Evolutionary conservation across 352 stramenopile species (phyloP).

Genomic region (Saprolegnia parasitica): DNA sequence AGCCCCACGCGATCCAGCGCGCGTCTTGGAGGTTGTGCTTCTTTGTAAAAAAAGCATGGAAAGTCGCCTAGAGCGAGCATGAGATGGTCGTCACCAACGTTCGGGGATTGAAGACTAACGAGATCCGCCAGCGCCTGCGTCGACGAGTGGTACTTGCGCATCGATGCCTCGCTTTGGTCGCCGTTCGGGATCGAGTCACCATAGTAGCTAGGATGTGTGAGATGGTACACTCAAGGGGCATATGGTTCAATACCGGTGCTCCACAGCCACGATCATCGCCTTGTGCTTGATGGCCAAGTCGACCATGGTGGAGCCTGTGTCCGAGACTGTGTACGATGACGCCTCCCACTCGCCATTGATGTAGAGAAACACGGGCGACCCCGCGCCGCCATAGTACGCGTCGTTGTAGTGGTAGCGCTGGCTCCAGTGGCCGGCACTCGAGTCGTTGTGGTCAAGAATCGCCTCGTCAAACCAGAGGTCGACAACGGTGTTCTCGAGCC

Average conservation of each 20-base stretch:
- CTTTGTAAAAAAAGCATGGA: constrained; percentile 45
- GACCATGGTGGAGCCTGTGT: constrained; percentile 91
- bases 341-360: constrained; percentile 93
- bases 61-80: constrained; percentile 31
- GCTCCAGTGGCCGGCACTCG: constrained; percentile 26
- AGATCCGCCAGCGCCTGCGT: constrained; percentile 91
- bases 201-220: constrained; percentile 63
- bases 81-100: too few species aligned
- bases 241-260: constrained; percentile 65
- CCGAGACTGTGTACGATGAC: constrained; percentile 87
- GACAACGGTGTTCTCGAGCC: neutral
- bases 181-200: constrained; percentile 81
- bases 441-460: neutral
- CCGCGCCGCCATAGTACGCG: constrained; percentile 51
- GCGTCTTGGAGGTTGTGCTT: neutral
- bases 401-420: constrained; percentile 89
- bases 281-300: constrained; percentile 86
- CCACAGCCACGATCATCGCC: constrained; percentile 91
- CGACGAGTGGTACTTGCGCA: constrained; percentile 73
- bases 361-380: constrained; percentile 88
- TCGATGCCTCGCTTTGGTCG: constrained; percentile 52
- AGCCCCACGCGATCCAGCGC: constrained; percentile 89
- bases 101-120: neutral
- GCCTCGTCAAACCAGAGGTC: neutral
- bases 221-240: too few species aligned